phyloP scores from a whole-genome alignment of 1,284 basidiomycete species.

The Austroboletus niveus region DNA sequence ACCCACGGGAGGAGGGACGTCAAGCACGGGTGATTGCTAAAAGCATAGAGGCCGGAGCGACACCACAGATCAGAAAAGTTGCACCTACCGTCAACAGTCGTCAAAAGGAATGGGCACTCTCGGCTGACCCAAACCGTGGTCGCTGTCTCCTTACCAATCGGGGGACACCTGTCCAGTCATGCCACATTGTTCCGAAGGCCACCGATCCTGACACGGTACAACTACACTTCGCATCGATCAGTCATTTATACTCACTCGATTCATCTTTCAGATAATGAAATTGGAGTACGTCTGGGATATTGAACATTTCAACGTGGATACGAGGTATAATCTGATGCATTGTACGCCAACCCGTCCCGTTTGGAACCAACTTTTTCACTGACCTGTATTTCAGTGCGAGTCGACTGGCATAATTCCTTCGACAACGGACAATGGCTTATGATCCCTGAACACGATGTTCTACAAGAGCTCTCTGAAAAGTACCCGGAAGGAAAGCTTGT shows the following conservation, averaged over 20 bases:
- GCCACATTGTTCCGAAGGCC: not conserved
- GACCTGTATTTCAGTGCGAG: no score
- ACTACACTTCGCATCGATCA: not conserved
- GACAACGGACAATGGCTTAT: not conserved
- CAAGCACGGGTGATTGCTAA: no score
- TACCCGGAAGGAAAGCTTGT: not conserved
- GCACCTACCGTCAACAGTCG: no score
- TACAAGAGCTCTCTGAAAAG: not conserved
- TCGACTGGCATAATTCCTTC: not conserved
- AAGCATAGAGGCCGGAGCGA: no score
- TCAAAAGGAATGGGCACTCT: no score
- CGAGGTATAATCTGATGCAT: no score
- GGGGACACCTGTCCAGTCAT: not conserved
- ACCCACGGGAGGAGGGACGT: no score
- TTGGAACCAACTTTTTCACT: not conserved
- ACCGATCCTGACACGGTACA: not conserved
- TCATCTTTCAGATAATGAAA: not conserved
- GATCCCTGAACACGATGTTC: not conserved
- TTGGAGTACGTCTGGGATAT: no score
- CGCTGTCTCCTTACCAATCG: no score
- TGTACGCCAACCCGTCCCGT: not conserved
- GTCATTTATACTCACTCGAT: not conserved
- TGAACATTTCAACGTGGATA: no score
- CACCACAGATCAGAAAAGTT: no score
- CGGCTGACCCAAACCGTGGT: no score